These are phyloP conservation scores for Helicostylum pulchrum DNA, from an alignment of 192 early-diverging fungal species.

Conservation along the genomic window DNA sequence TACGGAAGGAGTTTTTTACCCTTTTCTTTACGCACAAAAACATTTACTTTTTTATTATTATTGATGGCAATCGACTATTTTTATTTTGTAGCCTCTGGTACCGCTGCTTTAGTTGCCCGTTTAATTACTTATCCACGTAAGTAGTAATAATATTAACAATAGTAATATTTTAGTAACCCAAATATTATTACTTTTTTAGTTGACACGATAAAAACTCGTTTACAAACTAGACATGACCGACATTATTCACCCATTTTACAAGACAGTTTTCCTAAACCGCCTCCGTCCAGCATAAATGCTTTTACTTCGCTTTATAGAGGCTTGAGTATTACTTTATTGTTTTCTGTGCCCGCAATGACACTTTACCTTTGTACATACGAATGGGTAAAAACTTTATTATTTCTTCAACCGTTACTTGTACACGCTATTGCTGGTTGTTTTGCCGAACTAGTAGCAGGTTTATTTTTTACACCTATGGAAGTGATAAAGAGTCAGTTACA, in stretches of 20 bases:
- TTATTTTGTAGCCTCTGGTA: conserved; percentile 45
- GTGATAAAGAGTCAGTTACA: conserved; percentile 75
- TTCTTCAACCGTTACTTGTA: conserved; percentile 32
- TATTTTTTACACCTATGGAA: conserved; percentile 86
- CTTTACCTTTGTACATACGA: conserved; percentile 75
- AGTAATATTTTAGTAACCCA: conserved; percentile 4
- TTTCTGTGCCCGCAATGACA: conserved; percentile 66
- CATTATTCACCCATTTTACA: conserved; percentile 16
- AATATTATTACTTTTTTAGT: conserved; percentile 29
- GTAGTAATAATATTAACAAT: neutral
- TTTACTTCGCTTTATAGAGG: conserved; percentile 64
- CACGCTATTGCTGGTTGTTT: conserved; percentile 53
- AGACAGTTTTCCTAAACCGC: conserved; percentile 25
- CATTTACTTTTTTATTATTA: neutral
- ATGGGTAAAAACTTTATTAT: conserved; percentile 42
- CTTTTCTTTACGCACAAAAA: no score
- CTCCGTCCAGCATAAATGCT: conserved; percentile 12
- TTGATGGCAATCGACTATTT: conserved; percentile 20
- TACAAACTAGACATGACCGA: conserved; percentile 43
- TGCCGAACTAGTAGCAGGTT: conserved; percentile 64
- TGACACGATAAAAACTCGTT: conserved; percentile 72
- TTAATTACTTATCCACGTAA: conserved; percentile 63
- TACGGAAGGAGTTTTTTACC: no score
- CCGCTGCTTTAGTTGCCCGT: conserved; percentile 58
- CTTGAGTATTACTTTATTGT: conserved; percentile 58